Evolutionary conservation across 116 monocot genomes (phyloP).

Genomic region (Iris pallida): DNA sequence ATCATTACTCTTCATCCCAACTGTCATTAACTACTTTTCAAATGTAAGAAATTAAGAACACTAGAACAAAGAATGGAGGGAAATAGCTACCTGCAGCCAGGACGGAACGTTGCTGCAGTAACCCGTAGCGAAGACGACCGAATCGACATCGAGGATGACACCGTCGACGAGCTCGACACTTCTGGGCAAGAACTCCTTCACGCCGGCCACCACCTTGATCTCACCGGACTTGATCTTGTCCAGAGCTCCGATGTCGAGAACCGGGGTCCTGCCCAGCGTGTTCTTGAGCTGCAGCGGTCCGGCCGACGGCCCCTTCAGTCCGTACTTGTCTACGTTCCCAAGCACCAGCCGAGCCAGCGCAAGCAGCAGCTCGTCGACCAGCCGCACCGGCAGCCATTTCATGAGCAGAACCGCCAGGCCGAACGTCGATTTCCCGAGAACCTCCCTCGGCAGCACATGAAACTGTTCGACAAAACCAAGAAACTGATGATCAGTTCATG

Average conservation of each 20-base stretch:
- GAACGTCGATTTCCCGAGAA: slow-evolving; percentile 72
- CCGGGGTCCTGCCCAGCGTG: slow-evolving; percentile 61
- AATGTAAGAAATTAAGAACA: no score
- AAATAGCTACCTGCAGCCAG: slow-evolving; percentile 54
- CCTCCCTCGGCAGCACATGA: slow-evolving; percentile 70
- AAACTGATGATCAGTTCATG: background rate
- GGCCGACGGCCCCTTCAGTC: slow-evolving; percentile 35
- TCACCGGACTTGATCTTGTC: slow-evolving; percentile 54
- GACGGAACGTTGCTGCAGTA: slow-evolving; percentile 63
- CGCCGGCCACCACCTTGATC: slow-evolving; percentile 52
- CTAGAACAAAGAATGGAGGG: no score
- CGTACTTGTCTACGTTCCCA: slow-evolving; percentile 42
- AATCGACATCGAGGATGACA: slow-evolving; percentile 33
- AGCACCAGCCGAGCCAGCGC: slow-evolving; percentile 45
- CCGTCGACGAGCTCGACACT: slow-evolving; percentile 54
- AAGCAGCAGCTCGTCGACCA: slow-evolving; percentile 60
- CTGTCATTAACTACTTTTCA: background rate
- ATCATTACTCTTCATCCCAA: slow-evolving; percentile 1
- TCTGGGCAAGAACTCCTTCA: slow-evolving; percentile 40
- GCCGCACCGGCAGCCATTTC: slow-evolving; percentile 57
- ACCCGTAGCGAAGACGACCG: slow-evolving; percentile 63
- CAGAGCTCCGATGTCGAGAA: slow-evolving; percentile 64
- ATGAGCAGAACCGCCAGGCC: slow-evolving; percentile 44
- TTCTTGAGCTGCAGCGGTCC: slow-evolving; percentile 74
- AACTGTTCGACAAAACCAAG: slow-evolving; percentile 28